phyloP scores from a whole-genome alignment of 371 early-diverging fungal genomes.

The Batkoa obscura region DNA sequence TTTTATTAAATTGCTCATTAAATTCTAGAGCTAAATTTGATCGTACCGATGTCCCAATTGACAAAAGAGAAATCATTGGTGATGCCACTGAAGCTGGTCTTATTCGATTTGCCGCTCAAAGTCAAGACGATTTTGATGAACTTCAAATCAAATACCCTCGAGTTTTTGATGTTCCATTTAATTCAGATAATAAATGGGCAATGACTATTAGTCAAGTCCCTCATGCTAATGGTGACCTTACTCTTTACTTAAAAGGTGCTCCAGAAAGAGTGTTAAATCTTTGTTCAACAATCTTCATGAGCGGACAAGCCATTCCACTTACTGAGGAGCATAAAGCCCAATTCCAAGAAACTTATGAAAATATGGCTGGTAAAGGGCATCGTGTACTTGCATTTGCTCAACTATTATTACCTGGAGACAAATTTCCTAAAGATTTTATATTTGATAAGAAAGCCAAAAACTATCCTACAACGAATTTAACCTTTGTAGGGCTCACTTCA shows the following conservation, averaged over 20 bases:
- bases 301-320: conserved; percentile 23
- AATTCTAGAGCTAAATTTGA: conserved; percentile 76
- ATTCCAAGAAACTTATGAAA: conserved; percentile 53
- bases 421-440: conserved; percentile 43
- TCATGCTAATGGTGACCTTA: conserved; percentile 42
- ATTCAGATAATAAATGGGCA: conserved; percentile 87
- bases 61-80: conserved; percentile 49
- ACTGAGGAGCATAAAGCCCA: conserved; percentile 28
- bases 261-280: conserved; percentile 73
- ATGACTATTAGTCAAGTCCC: conserved; percentile 58
- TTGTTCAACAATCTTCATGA: conserved; percentile 41
- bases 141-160: conserved; percentile 42
- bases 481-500: conserved; percentile 67
- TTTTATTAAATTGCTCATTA: conserved; percentile 44
- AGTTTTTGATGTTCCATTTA: conserved; percentile 93
- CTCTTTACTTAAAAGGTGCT: conserved; percentile 78
- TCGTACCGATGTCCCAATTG: conserved; percentile 58
- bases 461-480: conserved; percentile 45
- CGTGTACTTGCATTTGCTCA: conserved; percentile 86
- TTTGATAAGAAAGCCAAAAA: conserved; percentile 54
- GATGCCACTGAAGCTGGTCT: conserved; percentile 90
- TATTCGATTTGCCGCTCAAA: conserved; percentile 47
- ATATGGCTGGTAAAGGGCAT: conserved; percentile 79
- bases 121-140: conserved; percentile 43
- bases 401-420: conserved; percentile 31